Evolutionary conservation across 1,139 yeast genomes (phyloP).

Genomic region (Yamadazyma sp.): DNA sequence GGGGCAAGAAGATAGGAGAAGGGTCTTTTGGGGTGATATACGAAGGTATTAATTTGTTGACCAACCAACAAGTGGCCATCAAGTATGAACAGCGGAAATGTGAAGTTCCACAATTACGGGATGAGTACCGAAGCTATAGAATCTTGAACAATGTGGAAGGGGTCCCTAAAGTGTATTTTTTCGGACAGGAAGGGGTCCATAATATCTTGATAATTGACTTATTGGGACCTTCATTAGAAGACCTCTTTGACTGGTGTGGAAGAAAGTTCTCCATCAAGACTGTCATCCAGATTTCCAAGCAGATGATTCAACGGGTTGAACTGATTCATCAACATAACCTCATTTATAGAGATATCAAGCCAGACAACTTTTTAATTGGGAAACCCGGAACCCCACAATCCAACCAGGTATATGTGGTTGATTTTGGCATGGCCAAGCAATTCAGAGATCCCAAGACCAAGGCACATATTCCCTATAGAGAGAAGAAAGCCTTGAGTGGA

Average conservation of each 20-base stretch:
- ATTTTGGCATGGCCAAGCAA: constrained; percentile 69
- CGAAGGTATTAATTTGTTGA: constrained; percentile 86
- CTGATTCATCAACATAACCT: constrained; percentile 67
- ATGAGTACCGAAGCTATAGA: constrained; percentile 73
- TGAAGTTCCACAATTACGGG: constrained; percentile 78
- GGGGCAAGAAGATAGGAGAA: constrained; percentile 96
- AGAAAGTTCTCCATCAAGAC: constrained; percentile 67
- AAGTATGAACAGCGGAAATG: constrained; percentile 79
- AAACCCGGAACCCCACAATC: constrained; percentile 64
- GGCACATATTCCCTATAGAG: constrained; percentile 61
- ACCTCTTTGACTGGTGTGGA: constrained; percentile 80
- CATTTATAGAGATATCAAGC: constrained; percentile 75
- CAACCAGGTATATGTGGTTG: constrained; percentile 50
- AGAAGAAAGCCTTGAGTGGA: constrained; percentile 62
- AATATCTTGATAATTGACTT: constrained; percentile 72
- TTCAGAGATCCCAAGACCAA: constrained; percentile 61
- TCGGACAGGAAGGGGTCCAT: constrained; percentile 80
- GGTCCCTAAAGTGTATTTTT: constrained; percentile 73
- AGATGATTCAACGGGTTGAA: constrained; percentile 70
- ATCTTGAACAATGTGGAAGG: constrained; percentile 62
- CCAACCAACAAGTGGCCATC: constrained; percentile 75
- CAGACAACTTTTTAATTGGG: constrained; percentile 74
- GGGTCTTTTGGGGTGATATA: constrained; percentile 97
- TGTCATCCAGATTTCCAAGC: constrained; percentile 71
- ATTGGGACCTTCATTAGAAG: constrained; percentile 76